Evolutionary conservation across 2,329 filamentous ascomycete genomes (phyloP), one percentile per base, ranked within the genome.

Genomic region (Claviceps sorghi): DNA sequence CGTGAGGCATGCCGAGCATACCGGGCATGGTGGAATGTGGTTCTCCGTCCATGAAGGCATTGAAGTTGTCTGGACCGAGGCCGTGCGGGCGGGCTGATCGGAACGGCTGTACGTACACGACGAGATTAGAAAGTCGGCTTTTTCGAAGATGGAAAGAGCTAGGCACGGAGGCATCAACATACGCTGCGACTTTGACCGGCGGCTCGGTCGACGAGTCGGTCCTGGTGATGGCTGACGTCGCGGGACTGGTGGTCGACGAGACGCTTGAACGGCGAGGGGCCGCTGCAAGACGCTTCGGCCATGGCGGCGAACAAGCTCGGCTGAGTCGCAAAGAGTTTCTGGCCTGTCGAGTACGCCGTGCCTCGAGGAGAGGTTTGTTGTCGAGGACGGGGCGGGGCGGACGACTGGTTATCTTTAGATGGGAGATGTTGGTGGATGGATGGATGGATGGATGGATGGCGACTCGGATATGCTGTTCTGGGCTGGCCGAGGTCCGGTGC

Each of bases 271-370:
- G 70, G 69, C 48, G 67, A 68, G 2, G 64, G 63, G 36, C 69
- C 69, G 55, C 69, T 69, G 55, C 70, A 72, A 10, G 69, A 69
- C 52, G 64, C 63, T 50, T 71, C 69, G 40, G 68, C 64, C 70
- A 72, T 72, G 50, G 34, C 42, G 30, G 34, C 6, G 19, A 30
- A 26, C 38, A 26, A 15, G 29, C 13, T 34, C 30, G 26, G n/a
- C n/a, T 11, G 15, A 41, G 26, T 44, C 22, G 42, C 22, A 26
- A 26, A 22, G 13, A 17, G 13, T 44, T 8, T 30, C 4, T 30
- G 17, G 26, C 8, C 17, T 22, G 19, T 13, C 1, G 17, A 38
- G 36, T 19, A 41, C 41, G 21, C 21, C 41, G 41, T 8, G 41
- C 26, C n/a, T 43, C 10, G 41, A 32, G 9, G 29, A 21, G 29